These are phyloP conservation scores for Vigna nakashimae DNA, from an alignment of 306 rosid genomes.

Conservation along the genomic window DNA sequence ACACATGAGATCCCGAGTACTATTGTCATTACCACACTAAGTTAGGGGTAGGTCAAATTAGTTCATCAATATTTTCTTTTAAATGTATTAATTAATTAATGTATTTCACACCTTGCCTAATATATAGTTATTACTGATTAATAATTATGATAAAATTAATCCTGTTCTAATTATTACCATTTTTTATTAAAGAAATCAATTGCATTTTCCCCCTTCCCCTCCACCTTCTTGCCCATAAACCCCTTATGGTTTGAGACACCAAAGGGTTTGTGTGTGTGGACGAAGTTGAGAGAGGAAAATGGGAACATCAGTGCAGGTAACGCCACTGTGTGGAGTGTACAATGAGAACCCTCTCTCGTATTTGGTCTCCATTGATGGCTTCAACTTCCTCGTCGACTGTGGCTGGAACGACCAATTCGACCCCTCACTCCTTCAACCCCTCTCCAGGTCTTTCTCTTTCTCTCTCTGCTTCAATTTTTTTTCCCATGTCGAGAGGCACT, in stretches of 20 bases:
- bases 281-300: conserved; percentile 39
- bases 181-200: neutral
- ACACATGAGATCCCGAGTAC: too few relatives aligned
- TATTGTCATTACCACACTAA: too few relatives aligned
- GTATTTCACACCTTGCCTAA: too few relatives aligned
- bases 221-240: neutral
- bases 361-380: conserved; percentile 83
- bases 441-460: conserved; percentile 66
- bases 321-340: conserved; percentile 89
- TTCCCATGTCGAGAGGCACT: conserved; percentile 7
- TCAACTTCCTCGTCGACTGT: conserved; percentile 91
- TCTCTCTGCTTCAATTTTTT: neutral
- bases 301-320: conserved; percentile 96
- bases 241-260: neutral
- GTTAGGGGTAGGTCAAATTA: neutral
- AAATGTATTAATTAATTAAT: too few relatives aligned
- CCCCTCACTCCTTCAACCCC: conserved; percentile 83
- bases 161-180: neutral
- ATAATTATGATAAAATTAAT: too few relatives aligned
- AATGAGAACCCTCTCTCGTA: conserved; percentile 94
- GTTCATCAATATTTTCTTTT: neutral
- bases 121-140: too few relatives aligned
- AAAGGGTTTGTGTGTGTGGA: neutral
- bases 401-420: conserved; percentile 99
- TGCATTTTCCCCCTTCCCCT: neutral